Conservation (phyloP, 257 asterid genomes). For the Linderniella brevidens region DNA sequence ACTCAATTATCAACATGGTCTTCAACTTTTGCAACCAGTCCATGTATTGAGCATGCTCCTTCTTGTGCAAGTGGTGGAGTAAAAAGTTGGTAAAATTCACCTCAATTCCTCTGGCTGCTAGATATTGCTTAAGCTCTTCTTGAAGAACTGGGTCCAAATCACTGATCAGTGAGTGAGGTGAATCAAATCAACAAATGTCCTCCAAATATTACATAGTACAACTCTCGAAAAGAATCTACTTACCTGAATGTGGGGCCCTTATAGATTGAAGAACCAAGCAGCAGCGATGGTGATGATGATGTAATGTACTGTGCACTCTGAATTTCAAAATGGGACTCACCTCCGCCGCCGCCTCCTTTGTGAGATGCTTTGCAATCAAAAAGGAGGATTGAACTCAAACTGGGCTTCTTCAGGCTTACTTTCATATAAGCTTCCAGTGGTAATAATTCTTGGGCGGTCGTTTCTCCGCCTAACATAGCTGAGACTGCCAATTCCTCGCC, state of each 20-base stretch:
- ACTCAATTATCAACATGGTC: slow-evolving; percentile 14
- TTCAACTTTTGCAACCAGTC: slow-evolving; percentile 62
- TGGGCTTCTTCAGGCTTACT: slow-evolving; percentile 72
- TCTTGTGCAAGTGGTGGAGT: slow-evolving; percentile 47
- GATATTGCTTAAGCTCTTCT: slow-evolving; percentile 48
- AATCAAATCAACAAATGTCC: too few relatives aligned
- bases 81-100: slow-evolving; percentile 44
- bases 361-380: slow-evolving; percentile 56
- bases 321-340: slow-evolving; percentile 27
- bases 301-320: slow-evolving; percentile 36
- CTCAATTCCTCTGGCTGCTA: slow-evolving; percentile 50
- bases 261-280: slow-evolving; percentile 26
- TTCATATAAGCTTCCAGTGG: slow-evolving; percentile 57
- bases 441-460: slow-evolving; percentile 21
- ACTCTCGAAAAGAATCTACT: slow-evolving; percentile 6
- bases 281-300: slow-evolving; percentile 19
- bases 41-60: slow-evolving; percentile 70
- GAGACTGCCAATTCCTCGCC: slow-evolving; percentile 86
- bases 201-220: not conserved
- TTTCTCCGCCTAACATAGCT: slow-evolving; percentile 40
- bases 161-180: too few relatives aligned
- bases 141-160: slow-evolving; percentile 46
- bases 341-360: slow-evolving; percentile 18
- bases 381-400: slow-evolving; percentile 59
- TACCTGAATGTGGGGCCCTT: slow-evolving; percentile 68